phyloP scores from a whole-genome alignment of 129 eudicot species.

The Tagetes patula region DNA sequence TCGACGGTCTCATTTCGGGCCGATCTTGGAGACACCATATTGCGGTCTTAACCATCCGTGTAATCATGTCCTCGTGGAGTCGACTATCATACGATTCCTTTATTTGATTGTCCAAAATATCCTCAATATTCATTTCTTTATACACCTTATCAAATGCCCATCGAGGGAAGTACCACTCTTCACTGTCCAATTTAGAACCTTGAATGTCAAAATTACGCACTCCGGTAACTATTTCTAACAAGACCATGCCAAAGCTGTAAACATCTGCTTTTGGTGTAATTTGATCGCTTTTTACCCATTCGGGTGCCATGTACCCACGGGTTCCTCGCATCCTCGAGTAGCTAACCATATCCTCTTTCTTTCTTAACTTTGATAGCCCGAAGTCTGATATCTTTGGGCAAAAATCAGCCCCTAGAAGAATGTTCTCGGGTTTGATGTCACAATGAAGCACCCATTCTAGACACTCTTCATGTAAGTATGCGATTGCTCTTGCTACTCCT shows the following conservation, averaged over 20 bases:
- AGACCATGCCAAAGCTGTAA: slow-evolving; percentile 84
- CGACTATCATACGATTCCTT: slow-evolving; percentile 59
- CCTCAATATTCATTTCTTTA: slow-evolving; percentile 75
- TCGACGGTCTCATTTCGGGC: slow-evolving; percentile 87
- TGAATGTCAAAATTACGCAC: slow-evolving; percentile 58
- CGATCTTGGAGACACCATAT: slow-evolving; percentile 96
- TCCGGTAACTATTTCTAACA: slow-evolving; percentile 73
- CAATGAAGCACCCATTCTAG: slow-evolving; percentile 96
- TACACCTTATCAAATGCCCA: slow-evolving; percentile 91
- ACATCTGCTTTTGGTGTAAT: slow-evolving; percentile 88
- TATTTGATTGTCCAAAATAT: slow-evolving; percentile 63
- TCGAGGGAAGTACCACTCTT: slow-evolving; percentile 85
- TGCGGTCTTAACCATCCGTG: slow-evolving; percentile 90
- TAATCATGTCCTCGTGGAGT: slow-evolving; percentile 59
- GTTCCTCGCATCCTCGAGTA: slow-evolving; percentile 81
- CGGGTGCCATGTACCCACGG: slow-evolving; percentile 93
- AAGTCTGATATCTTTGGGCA: slow-evolving; percentile 94
- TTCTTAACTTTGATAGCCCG: slow-evolving; percentile 77
- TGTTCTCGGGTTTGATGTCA: slow-evolving; percentile 96
- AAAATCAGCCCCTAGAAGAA: slow-evolving; percentile 83
- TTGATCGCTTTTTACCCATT: slow-evolving; percentile 70
- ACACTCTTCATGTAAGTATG: slow-evolving; percentile 89
- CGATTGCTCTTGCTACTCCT: slow-evolving; percentile 91
- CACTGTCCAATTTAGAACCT: slow-evolving; percentile 61
- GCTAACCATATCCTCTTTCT: slow-evolving; percentile 73